Evolutionary conservation across 2,329 filamentous ascomycete species (phyloP).

Genomic region (Fusarium pseudoanthophilum): DNA sequence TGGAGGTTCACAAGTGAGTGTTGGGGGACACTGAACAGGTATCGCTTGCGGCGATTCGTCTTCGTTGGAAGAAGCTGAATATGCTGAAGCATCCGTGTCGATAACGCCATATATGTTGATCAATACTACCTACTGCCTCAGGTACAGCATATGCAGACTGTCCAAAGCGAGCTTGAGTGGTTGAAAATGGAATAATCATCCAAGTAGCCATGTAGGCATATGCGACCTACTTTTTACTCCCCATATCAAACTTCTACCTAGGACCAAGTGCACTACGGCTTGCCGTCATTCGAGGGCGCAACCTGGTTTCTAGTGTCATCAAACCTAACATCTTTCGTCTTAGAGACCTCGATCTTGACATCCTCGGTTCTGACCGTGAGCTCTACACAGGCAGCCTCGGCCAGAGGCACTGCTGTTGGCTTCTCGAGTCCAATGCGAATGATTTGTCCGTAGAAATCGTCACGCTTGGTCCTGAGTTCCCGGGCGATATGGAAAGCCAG

Average conservation of each 20-base stretch:
- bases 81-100: neutral
- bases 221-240: neutral
- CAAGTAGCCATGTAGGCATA: neutral
- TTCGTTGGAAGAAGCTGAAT: neutral
- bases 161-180: neutral
- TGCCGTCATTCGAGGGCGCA: neutral
- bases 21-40: neutral
- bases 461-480: constrained; percentile 50
- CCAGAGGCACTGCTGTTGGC: constrained; percentile 77
- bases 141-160: constrained; percentile 1
- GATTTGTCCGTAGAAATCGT: constrained; percentile 54
- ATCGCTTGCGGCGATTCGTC: neutral
- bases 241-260: no score
- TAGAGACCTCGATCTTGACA: constrained; percentile 29
- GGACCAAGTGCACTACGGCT: neutral
- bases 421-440: constrained; percentile 74
- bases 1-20: constrained; percentile 37
- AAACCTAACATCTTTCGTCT: constrained; percentile 14
- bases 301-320: constrained; percentile 25
- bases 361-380: constrained; percentile 47
- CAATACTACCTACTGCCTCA: constrained; percentile 3
- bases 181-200: neutral
- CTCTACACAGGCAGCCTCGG: constrained; percentile 77
- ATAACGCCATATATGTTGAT: neutral
- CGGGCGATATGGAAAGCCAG: constrained; percentile 59